Evolutionary conservation across 1,139 yeast species (phyloP).

Genomic region (Yamadazyma triangularis): DNA sequence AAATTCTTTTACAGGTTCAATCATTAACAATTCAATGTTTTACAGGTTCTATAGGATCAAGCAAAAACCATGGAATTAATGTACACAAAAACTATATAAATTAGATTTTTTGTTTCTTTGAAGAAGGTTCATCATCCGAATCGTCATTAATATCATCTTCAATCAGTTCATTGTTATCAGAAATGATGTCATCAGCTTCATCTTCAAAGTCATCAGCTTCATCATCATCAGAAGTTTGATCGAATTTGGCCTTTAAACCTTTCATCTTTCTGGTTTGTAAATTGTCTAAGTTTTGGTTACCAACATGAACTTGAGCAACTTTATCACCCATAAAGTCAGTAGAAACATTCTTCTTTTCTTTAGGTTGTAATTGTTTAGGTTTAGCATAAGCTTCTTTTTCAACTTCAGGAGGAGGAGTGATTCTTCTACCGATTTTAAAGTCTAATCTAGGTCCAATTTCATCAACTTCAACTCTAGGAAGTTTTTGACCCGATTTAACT

Average conservation of each 20-base stretch:
- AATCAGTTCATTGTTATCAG: slow-evolving; percentile 16
- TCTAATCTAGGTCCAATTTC: slow-evolving; percentile 97
- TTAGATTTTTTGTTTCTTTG: slow-evolving; percentile 31
- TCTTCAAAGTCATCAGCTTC: slow-evolving; percentile 33
- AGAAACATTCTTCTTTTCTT: slow-evolving; percentile 83
- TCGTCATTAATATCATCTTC: slow-evolving; percentile 10
- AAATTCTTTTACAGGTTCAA: no score
- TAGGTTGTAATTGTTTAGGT: slow-evolving; percentile 80
- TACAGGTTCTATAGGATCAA: no score
- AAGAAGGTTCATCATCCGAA: slow-evolving; percentile 19
- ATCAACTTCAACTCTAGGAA: slow-evolving; percentile 90
- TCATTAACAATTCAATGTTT: no score
- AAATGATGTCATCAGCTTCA: slow-evolving; percentile 20
- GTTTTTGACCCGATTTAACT: slow-evolving; percentile 75
- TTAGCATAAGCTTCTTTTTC: slow-evolving; percentile 83
- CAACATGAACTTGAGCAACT: slow-evolving; percentile 93
- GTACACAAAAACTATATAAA: background rate
- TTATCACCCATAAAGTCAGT: slow-evolving; percentile 93
- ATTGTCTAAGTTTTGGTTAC: slow-evolving; percentile 86
- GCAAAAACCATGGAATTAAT: no score
- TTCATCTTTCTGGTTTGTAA: slow-evolving; percentile 98
- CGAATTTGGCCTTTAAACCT: slow-evolving; percentile 85
- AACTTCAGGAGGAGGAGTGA: slow-evolving; percentile 80
- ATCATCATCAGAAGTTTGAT: slow-evolving; percentile 60
- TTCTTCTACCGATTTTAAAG: slow-evolving; percentile 85